Conservation (phyloP, 2,329 filamentous ascomycete genomes). For the Xylaria sp. region DNA sequence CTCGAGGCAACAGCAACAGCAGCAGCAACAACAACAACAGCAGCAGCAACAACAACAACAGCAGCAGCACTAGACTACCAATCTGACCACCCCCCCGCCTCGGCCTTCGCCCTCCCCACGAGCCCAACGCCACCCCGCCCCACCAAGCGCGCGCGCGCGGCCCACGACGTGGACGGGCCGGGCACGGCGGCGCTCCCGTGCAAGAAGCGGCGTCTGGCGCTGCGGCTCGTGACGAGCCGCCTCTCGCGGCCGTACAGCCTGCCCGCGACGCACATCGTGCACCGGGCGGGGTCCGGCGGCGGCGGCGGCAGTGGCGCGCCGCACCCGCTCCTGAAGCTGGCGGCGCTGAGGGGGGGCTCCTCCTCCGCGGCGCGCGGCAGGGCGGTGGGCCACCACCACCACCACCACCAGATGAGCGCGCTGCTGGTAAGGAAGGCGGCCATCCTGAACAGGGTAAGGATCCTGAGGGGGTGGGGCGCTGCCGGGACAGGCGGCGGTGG, state of each 20-base stretch:
- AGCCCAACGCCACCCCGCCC: constrained; percentile 2
- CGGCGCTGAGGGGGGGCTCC: too few species aligned
- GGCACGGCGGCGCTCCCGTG: constrained; percentile 51
- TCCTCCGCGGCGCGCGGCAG: constrained; percentile 40
- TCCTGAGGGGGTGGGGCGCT: constrained; percentile 41
- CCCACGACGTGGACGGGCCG: constrained; percentile 62
- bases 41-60: background rate
- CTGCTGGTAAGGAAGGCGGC: constrained; percentile 65
- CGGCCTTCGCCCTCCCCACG: constrained; percentile 11
- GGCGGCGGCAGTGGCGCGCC: constrained; percentile 45
- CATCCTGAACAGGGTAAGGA: constrained; percentile 63
- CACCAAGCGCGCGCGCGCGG: constrained; percentile 54
- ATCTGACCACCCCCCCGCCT: background rate
- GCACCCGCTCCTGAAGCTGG: constrained; percentile 51
- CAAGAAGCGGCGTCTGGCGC: constrained; percentile 70
- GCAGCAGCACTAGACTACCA: background rate
- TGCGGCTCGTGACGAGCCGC: constrained; percentile 68
- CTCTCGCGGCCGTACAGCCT: constrained; percentile 70
- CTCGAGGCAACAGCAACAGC: background rate
- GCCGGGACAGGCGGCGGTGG: background rate
- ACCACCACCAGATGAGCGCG: too few species aligned
- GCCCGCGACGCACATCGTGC: constrained; percentile 70
- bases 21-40: background rate
- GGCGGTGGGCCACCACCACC: too few species aligned
- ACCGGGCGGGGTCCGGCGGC: constrained; percentile 52